Evolutionary conservation across 2,329 filamentous ascomycete genomes (phyloP).

Genomic region (Epicoccum sorghinum): DNA sequence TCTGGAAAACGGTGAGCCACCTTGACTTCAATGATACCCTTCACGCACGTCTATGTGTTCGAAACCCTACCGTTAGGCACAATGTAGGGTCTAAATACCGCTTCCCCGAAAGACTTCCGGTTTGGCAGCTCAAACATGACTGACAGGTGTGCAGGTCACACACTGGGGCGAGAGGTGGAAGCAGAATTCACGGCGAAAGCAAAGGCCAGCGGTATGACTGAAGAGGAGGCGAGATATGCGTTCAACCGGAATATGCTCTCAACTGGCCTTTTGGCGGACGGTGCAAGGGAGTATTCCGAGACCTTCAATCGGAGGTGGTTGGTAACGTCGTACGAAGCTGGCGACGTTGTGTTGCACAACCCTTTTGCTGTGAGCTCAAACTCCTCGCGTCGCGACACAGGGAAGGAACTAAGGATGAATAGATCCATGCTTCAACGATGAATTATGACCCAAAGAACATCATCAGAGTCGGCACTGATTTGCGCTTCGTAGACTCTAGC

Average conservation of each 20-base stretch:
- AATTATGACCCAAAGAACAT: conserved; percentile 59
- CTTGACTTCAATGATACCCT: background rate
- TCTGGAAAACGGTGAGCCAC: conserved; percentile 54
- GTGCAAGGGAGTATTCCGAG: conserved; percentile 53
- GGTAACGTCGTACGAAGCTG: conserved; percentile 61
- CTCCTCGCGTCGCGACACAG: too few relatives aligned
- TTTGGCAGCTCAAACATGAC: too few relatives aligned
- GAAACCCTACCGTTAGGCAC: too few relatives aligned
- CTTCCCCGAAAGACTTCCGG: too few relatives aligned
- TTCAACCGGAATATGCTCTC: conserved; percentile 65
- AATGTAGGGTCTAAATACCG: too few relatives aligned
- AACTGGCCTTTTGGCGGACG: conserved; percentile 60
- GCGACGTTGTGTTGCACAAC: conserved; percentile 54
- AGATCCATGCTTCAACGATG: conserved; percentile 65
- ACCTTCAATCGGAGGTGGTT: conserved; percentile 56
- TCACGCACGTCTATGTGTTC: too few relatives aligned
- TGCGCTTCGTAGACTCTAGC: conserved; percentile 61
- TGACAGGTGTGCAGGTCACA: conserved; percentile 41
- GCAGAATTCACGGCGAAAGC: conserved; percentile 57
- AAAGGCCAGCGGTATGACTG: conserved; percentile 55
- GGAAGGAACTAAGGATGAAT: conserved; percentile 12
- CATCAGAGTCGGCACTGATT: conserved; percentile 62
- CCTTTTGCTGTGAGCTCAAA: conserved; percentile 33
- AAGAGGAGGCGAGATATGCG: conserved; percentile 55
- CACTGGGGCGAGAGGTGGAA: conserved; percentile 59